A percentile compares a stretch with the other conserved stretches of the same genome.
phyloP scores from a whole-genome alignment of 169 alveolate species.

The Perkinsus chesapeaki region DNA sequence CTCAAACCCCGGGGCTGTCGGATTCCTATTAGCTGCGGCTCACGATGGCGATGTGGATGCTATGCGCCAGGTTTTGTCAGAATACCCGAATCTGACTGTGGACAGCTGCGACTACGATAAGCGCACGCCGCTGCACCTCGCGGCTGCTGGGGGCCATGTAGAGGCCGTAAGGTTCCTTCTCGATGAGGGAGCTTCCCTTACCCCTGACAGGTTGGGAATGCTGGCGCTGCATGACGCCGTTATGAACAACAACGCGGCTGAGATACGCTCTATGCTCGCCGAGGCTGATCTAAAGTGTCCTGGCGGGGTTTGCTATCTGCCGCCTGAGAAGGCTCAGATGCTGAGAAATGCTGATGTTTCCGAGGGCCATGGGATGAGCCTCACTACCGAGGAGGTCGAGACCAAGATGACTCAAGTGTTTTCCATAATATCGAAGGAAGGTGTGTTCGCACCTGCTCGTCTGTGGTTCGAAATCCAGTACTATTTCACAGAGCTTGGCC shows the following conservation, averaged over 20 bases:
- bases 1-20: neutral
- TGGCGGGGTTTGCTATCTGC: neutral
- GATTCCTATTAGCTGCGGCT: neutral
- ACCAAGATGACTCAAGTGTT: neutral
- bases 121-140: constrained; percentile 18
- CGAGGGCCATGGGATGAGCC: neutral
- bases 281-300: neutral
- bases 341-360: neutral
- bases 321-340: neutral
- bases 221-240: constrained; percentile 16
- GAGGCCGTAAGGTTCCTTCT: neutral
- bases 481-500: constrained; percentile 10
- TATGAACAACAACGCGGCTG: neutral
- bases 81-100: neutral
- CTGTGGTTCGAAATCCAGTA: constrained; percentile 4
- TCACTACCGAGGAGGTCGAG: neutral
- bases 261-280: neutral
- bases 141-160: constrained; percentile 8
- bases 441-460: neutral
- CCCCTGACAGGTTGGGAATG: constrained; percentile 18
- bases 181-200: neutral
- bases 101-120: constrained; percentile 5
- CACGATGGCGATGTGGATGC: neutral
- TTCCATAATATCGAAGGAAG: neutral
- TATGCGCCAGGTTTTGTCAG: neutral